Conservation (phyloP, 2,329 filamentous ascomycete species). For the Sporothrix variecibatus region DNA sequence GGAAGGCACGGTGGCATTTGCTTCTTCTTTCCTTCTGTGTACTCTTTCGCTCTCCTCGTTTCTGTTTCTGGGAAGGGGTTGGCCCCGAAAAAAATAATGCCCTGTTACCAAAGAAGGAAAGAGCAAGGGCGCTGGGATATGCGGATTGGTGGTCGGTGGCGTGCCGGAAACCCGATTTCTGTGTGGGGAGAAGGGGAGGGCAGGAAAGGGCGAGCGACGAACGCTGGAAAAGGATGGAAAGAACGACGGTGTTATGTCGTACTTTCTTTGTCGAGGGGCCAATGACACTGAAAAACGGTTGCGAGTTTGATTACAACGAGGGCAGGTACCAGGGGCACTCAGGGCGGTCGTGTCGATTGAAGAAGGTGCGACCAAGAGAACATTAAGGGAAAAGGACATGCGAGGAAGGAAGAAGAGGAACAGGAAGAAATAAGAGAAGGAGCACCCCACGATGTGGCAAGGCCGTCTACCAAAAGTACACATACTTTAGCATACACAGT, state of each 20-base stretch:
- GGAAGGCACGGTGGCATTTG: not conserved
- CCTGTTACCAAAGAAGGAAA: not conserved
- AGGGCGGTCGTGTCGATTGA: not conserved
- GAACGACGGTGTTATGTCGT: not conserved
- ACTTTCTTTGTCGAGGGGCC: not conserved
- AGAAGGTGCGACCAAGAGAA: not conserved
- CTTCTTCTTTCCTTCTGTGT: not conserved
- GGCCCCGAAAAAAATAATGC: not conserved
- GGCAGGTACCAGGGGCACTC: not conserved
- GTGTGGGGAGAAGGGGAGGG: not conserved
- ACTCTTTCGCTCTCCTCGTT: not conserved
- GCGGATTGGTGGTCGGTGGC: not conserved
- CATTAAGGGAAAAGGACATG: not conserved
- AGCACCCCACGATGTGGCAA: not conserved
- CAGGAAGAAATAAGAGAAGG: not conserved
- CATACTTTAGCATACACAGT: no score
- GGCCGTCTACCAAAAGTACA: not conserved
- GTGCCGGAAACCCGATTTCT: slow-evolving; percentile 19
- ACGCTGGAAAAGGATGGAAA: not conserved
- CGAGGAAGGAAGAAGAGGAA: not conserved
- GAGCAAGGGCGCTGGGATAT: not conserved
- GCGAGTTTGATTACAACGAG: not conserved
- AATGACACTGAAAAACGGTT: not conserved
- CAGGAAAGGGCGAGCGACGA: not conserved
- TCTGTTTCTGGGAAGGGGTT: not conserved